Percentiles rank a stretch among this genome's conserved stretches.
These are phyloP conservation scores for Corniculantispora saksenae DNA, from an alignment of 2,329 filamentous ascomycete species.

Conservation along the genomic window DNA sequence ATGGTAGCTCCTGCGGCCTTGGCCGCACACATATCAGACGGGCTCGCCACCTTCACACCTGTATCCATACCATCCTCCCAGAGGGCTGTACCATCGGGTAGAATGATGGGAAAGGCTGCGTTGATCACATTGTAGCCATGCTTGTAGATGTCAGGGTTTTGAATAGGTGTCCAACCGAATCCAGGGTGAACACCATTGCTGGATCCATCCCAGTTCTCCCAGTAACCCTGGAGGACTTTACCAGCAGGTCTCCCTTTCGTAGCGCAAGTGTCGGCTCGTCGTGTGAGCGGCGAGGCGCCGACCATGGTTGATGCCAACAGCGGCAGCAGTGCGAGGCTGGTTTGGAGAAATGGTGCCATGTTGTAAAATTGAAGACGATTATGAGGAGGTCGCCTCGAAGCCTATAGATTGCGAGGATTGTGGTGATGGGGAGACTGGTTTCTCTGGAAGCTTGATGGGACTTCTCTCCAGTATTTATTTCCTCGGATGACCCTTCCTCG, in stretches of 20 bases:
- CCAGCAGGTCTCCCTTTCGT: conserved; percentile 35
- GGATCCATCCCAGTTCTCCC: conserved; percentile 40
- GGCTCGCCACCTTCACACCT: conserved; percentile 31
- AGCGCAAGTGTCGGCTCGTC: conserved; percentile 29
- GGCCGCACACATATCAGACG: conserved; percentile 35
- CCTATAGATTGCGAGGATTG: not conserved
- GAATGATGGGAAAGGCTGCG: conserved; percentile 37
- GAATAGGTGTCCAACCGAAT: conserved; percentile 37
- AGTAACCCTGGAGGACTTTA: conserved; percentile 37
- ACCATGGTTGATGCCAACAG: conserved; percentile 19
- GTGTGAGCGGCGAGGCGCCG: conserved; percentile 16
- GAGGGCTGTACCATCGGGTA: conserved; percentile 34
- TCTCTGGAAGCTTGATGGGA: not conserved
- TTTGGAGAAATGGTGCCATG: conserved; percentile 24
- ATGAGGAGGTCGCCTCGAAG: not conserved
- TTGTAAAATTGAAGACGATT: not conserved
- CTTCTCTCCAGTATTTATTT: not conserved
- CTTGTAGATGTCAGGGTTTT: conserved; percentile 29
- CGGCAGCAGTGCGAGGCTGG: conserved; percentile 22
- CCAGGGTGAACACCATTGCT: conserved; percentile 34
- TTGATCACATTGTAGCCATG: conserved; percentile 39
- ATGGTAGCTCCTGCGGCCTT: conserved; percentile 37
- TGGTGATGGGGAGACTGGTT: not conserved
- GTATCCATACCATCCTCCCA: conserved; percentile 38
- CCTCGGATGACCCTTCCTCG: not conserved